Percentiles rank a stretch among this genome's conserved stretches.
Evolutionary conservation across 1,284 basidiomycete species (phyloP).

Genomic region (Vanrija sp.): DNA sequence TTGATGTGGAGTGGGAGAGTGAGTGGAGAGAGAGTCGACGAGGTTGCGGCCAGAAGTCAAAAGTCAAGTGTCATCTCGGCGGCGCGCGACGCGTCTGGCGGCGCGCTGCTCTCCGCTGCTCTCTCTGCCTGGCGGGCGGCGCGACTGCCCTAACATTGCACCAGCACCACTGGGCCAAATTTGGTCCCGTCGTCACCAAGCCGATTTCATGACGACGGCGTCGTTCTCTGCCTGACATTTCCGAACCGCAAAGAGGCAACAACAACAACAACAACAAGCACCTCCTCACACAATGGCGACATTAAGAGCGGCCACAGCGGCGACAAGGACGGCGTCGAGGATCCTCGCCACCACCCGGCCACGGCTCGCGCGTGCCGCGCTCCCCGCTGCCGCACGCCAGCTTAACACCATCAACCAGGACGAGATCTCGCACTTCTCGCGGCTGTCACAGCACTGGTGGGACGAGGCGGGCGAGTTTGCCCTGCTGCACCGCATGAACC

Average conservation of each 20-base stretch:
- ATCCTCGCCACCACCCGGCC: background rate
- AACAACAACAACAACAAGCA: background rate
- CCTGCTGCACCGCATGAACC: slow-evolving; percentile 93
- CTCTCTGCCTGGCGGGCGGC: too few species aligned
- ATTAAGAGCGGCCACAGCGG: background rate
- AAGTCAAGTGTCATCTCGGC: too few species aligned
- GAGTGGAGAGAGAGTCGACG: background rate
- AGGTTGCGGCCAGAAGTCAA: too few species aligned
- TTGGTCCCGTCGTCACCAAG: too few species aligned
- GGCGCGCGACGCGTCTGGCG: too few species aligned
- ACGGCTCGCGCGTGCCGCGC: background rate
- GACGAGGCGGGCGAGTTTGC: slow-evolving; percentile 88
- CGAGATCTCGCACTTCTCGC: slow-evolving; percentile 90
- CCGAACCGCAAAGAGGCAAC: background rate
- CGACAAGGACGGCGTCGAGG: background rate
- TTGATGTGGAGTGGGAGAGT: background rate
- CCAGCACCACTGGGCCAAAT: too few species aligned
- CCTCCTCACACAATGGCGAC: background rate
- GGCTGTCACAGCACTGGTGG: slow-evolving; percentile 93
- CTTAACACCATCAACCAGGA: slow-evolving; percentile 62
- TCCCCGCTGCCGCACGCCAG: background rate
- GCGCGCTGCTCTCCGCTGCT: too few species aligned
- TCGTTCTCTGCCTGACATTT: too few species aligned
- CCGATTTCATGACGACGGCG: too few species aligned
- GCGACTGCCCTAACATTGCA: too few species aligned